These are phyloP conservation scores for Porphyrellus cyaneotinctus DNA, from an alignment of 768 basidiomycete species.

Conservation along the genomic window DNA sequence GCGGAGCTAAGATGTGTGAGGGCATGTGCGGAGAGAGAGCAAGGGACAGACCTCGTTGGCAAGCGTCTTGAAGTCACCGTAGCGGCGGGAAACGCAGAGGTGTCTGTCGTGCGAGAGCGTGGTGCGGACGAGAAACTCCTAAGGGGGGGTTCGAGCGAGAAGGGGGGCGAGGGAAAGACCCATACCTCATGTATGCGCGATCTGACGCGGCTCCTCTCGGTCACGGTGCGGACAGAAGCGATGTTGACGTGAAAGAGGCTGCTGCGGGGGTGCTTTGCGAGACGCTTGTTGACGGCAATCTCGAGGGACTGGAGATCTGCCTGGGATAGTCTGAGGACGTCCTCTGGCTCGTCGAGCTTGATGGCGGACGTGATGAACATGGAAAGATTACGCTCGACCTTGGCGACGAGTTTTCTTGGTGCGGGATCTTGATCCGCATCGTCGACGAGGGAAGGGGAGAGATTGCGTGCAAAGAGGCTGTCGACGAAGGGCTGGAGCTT, in stretches of 20 bases:
- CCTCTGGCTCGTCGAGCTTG: conserved; percentile 79
- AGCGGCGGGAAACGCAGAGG: conserved; percentile 85
- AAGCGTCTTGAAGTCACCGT: conserved; percentile 92
- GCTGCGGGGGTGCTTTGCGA: conserved; percentile 45
- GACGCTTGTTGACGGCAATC: conserved; percentile 59
- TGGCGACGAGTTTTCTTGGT: conserved; percentile 64
- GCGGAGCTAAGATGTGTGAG: conserved; percentile 54
- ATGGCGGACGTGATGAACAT: conserved; percentile 79
- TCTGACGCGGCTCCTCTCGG: conserved; percentile 81
- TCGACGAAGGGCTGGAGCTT: conserved; percentile 95
- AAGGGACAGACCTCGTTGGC: conserved; percentile 63
- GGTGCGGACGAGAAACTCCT: conserved; percentile 97
- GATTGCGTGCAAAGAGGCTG: conserved; percentile 75
- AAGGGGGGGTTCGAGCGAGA: conserved; percentile 4
- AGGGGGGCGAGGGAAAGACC: background rate
- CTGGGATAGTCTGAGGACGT: conserved; percentile 87
- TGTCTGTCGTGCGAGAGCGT: conserved; percentile 67
- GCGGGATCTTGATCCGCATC: conserved; percentile 58
- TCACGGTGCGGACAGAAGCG: conserved; percentile 77
- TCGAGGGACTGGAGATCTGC: conserved; percentile 79
- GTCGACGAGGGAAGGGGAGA: conserved; percentile 49
- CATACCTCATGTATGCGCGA: conserved; percentile 84
- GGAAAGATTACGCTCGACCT: conserved; percentile 79
- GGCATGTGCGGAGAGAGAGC: background rate
- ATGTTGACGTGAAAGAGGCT: conserved; percentile 87